phyloP scores from a whole-genome alignment of 208 protist species.

The Leishmania tarentolae region DNA sequence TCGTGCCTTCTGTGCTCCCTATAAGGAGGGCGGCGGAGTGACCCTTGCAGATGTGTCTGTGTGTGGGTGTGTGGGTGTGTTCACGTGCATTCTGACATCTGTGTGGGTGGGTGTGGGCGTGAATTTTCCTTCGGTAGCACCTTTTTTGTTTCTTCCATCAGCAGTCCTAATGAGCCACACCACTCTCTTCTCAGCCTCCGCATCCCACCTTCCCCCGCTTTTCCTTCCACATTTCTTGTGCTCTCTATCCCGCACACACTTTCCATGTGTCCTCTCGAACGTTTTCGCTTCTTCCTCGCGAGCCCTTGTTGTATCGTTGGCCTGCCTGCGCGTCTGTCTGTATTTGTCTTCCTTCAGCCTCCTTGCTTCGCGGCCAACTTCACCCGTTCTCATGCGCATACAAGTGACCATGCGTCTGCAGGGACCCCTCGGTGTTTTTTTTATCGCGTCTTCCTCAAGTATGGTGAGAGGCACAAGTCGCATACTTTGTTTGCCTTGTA shows the following conservation, averaged over 20 bases:
- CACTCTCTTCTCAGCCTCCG: neutral
- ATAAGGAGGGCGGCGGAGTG: neutral
- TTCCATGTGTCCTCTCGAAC: neutral
- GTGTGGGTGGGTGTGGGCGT: neutral
- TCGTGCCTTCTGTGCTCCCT: neutral
- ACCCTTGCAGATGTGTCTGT: neutral
- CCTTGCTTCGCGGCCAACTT: neutral
- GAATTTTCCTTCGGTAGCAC: neutral
- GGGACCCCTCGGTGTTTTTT: neutral
- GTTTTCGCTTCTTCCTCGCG: neutral
- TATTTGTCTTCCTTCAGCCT: neutral
- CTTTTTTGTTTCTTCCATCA: constrained; percentile 21
- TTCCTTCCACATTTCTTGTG: neutral
- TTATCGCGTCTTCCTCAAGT: neutral
- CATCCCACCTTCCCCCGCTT: neutral
- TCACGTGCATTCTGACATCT: neutral
- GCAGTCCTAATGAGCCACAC: neutral
- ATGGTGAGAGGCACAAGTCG: neutral
- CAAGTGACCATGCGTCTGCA: neutral
- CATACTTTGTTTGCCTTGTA: neutral
- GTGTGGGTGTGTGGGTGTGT: neutral
- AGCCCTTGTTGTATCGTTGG: neutral
- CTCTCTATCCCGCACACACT: neutral
- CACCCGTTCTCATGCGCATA: neutral
- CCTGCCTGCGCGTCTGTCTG: too few species aligned